These are phyloP conservation scores for Cutaneotrichosporon sp. DNA, from an alignment of 1,284 basidiomycete species.

Conservation along the genomic window DNA sequence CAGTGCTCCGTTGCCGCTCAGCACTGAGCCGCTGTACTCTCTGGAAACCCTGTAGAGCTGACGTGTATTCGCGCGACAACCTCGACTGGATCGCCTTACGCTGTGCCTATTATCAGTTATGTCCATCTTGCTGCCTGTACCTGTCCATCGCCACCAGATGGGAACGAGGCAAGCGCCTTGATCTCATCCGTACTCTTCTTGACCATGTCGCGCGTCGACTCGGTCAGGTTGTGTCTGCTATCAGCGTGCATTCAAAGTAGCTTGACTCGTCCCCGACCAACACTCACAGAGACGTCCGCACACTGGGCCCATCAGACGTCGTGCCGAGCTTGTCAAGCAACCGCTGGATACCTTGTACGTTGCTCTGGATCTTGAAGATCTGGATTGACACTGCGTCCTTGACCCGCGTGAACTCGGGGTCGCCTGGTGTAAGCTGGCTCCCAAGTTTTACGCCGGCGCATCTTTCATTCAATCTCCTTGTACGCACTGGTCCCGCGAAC, in stretches of 20 bases:
- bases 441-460: background rate
- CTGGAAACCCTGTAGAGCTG: conserved; percentile 87
- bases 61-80: conserved; percentile 87
- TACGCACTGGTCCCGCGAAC: conserved; percentile 35
- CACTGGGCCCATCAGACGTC: conserved; percentile 65
- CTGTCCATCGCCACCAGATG: conserved; percentile 53
- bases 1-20: conserved; percentile 77
- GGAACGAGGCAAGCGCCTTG: conserved; percentile 75
- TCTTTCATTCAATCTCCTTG: background rate
- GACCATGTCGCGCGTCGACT: conserved; percentile 88
- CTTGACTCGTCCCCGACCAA: no score
- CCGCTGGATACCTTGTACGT: conserved; percentile 91
- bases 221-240: conserved; percentile 71
- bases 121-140: background rate
- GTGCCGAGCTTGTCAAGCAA: conserved; percentile 88
- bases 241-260: no score
- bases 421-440: conserved; percentile 23
- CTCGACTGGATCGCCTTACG: conserved; percentile 66
- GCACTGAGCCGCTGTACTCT: conserved; percentile 85
- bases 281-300: conserved; percentile 58
- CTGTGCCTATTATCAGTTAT: conserved; percentile 30
- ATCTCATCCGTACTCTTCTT: conserved; percentile 90
- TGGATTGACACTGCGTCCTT: conserved; percentile 88
- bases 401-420: conserved; percentile 64
- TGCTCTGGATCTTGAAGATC: conserved; percentile 98